Evolutionary conservation across 257 asterid species (phyloP), one percentile per base, ranked within the genome.

Genomic region (Primulina tabacum): DNA sequence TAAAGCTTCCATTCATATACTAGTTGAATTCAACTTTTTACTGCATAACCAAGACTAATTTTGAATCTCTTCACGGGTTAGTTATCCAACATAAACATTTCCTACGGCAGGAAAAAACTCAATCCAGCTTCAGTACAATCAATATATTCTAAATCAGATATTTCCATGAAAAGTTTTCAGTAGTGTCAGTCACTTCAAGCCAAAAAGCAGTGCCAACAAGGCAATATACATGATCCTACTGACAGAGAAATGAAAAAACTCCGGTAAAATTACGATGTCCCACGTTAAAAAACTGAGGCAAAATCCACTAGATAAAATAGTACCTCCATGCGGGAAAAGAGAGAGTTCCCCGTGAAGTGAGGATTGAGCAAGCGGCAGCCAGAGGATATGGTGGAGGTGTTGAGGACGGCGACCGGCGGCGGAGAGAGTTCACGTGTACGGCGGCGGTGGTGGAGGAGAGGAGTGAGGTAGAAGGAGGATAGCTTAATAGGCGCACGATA

Each of bases 261-360:
- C 55, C 1, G 7, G 55, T 16, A 47, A 12, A 35, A 33, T 12
- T 43, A 40, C 2, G 52, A 40, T 40, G 52, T 35, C 40, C 4
- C 52, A 0, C 17, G 17, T 4, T 40, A 40, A 40, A 40, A 3
- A 40, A 40, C 4, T 2, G 52, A 10, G 17, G 52, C 16, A 40
- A 40, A 40, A 14, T 47, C 4, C 18, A 47, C 7, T 47, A 14
- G 16, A 47, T 47, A 28, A 59, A 26, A 6, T 5, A 14, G 30
- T 67, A 92, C 98, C 96, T 92, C 96, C 96, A 92, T 90, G 74
- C 88, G 82, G 35, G 87, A 82, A 83, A 86, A 86, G 77, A 85
- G 86, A 71, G 85, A 68, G 71, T 87, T 92, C 64, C 88, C 88
- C 86, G 90, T 84, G 82, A 79, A 70, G 35, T 32, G 71, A 58